Evolutionary conservation across 2,329 filamentous ascomycete species (phyloP).

Genomic region (Colletotrichum camelliae): DNA sequence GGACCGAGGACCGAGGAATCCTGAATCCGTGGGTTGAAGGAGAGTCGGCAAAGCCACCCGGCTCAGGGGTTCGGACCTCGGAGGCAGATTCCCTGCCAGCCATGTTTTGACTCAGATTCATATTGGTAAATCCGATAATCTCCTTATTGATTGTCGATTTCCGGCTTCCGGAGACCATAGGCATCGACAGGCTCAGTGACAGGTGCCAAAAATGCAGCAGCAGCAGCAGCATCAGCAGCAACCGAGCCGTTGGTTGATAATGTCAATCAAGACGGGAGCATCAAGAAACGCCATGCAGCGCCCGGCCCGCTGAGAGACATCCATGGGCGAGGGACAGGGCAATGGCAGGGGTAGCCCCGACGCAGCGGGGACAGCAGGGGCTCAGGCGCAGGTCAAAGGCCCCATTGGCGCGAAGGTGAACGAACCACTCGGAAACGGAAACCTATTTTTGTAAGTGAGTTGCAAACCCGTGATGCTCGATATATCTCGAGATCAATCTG

Average conservation of each 20-base stretch:
- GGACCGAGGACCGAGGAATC: constrained; percentile 6
- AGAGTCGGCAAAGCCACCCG: background rate
- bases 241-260: background rate
- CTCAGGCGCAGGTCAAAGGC: constrained; percentile 8
- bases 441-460: constrained; percentile 16
- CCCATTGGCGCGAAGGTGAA: constrained; percentile 3
- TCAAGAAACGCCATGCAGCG: constrained; percentile 15
- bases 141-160: background rate
- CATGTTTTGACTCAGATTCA: background rate
- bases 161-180: background rate
- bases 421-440: background rate
- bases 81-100: background rate
- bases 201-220: background rate
- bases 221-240: background rate
- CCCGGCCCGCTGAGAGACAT: constrained; percentile 19
- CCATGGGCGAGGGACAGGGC: background rate
- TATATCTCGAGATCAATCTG: background rate
- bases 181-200: background rate
- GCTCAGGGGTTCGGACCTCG: background rate
- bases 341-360: constrained; percentile 8
- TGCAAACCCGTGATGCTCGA: background rate
- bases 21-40: background rate
- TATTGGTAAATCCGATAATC: background rate
- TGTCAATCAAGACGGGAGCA: background rate
- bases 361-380: constrained; percentile 12